These are phyloP conservation scores for Plasmodium cynomolgi DNA, from an alignment of 169 alveolate species.

Conservation along the genomic window DNA sequence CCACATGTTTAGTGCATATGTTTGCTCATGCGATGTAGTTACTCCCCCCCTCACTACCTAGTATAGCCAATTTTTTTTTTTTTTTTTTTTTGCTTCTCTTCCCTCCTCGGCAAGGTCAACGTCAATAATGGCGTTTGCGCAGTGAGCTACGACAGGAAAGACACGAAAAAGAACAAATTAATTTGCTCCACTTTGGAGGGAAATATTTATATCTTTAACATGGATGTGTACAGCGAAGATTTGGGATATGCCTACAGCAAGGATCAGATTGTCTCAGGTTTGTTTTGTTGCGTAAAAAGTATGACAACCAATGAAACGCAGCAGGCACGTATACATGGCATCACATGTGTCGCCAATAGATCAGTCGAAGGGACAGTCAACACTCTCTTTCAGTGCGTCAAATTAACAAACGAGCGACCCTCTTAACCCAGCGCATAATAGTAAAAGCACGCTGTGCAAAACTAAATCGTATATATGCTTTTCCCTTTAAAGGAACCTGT, in stretches of 20 bases:
- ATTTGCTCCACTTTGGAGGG: slow-evolving; percentile 91
- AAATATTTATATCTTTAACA: slow-evolving; percentile 88
- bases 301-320: not conserved
- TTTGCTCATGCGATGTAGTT: not conserved
- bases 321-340: not conserved
- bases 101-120: slow-evolving; percentile 88
- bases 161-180: slow-evolving; percentile 90
- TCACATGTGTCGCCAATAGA: not conserved
- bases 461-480: not conserved
- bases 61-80: not conserved
- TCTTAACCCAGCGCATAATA: not conserved
- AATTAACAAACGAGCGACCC: not conserved
- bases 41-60: not conserved
- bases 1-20: not conserved
- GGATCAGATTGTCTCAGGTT: slow-evolving; percentile 77
- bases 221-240: slow-evolving; percentile 89
- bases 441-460: not conserved
- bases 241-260: slow-evolving; percentile 87
- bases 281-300: not conserved
- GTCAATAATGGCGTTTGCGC: slow-evolving; percentile 91
- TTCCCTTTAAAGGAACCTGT: slow-evolving; percentile 86
- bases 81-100: slow-evolving; percentile 3
- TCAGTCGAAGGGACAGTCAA: not conserved
- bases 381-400: not conserved
- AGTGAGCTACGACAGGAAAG: slow-evolving; percentile 91